Conservation (phyloP, 1,139 yeast species). For the Wickerhamiella pararugosa region DNA sequence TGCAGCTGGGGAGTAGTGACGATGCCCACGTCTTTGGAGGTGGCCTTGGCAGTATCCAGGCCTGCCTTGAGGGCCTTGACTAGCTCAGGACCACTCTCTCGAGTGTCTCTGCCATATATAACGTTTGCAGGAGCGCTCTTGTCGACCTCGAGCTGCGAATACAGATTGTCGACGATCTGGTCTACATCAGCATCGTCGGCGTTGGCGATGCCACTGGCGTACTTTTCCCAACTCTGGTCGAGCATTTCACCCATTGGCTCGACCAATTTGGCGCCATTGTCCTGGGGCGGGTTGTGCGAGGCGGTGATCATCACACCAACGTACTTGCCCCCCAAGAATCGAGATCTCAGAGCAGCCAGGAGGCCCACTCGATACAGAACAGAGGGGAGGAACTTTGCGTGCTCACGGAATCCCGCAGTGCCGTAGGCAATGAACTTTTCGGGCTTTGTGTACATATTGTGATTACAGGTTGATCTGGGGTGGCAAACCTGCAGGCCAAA, state of each 20-base stretch:
- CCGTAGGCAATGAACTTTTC: constrained; percentile 49
- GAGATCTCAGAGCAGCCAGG: constrained; percentile 68
- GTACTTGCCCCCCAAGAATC: constrained; percentile 48
- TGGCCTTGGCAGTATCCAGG: constrained; percentile 34
- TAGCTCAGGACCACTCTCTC: constrained; percentile 61
- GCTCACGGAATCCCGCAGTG: constrained; percentile 90
- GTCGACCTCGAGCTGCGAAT: constrained; percentile 30
- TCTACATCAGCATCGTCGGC: constrained; percentile 30
- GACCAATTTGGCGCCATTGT: constrained; percentile 90
- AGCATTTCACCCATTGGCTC: constrained; percentile 93
- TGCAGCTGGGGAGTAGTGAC: constrained; percentile 93
- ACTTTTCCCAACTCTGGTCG: constrained; percentile 66
- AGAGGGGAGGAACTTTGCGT: constrained; percentile 56
- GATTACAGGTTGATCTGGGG: background rate
- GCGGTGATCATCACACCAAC: constrained; percentile 88
- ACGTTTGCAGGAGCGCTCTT: constrained; percentile 29
- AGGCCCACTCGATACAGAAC: constrained; percentile 78
- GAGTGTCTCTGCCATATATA: constrained; percentile 38
- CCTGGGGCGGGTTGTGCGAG: constrained; percentile 88
- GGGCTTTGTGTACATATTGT: constrained; percentile 1
- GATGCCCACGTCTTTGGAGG: constrained; percentile 44
- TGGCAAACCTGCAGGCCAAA: no score
- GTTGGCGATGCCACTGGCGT: constrained; percentile 74
- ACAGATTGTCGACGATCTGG: constrained; percentile 22
- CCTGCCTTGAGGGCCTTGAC: constrained; percentile 56